Evolutionary conservation across 176 grass and related monocot species (phyloP).

Genomic region (Raddia guianensis): DNA sequence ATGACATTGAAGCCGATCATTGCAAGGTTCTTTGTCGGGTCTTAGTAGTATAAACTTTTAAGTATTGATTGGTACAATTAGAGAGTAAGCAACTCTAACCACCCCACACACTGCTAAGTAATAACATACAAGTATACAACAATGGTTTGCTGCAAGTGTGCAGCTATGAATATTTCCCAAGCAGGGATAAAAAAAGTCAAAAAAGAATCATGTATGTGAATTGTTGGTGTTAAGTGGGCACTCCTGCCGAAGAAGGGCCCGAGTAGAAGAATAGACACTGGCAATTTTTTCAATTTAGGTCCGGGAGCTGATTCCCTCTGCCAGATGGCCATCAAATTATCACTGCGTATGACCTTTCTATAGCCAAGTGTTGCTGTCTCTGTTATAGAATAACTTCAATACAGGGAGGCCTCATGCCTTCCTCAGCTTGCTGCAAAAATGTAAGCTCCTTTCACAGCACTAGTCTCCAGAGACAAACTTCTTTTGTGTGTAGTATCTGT

Average conservation of each 20-base stretch:
- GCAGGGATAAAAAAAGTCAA: constrained; percentile 39
- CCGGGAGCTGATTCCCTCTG: constrained; percentile 12
- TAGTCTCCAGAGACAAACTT: constrained; percentile 81
- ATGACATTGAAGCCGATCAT: neutral
- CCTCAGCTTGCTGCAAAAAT: constrained; percentile 42
- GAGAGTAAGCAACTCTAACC: constrained; percentile 39
- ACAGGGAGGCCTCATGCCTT: constrained; percentile 23
- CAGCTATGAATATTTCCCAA: constrained; percentile 49
- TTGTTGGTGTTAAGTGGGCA: constrained; percentile 37
- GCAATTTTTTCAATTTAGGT: constrained; percentile 25
- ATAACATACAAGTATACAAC: constrained; percentile 59
- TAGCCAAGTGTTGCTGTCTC: constrained; percentile 36
- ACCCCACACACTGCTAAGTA: constrained; percentile 42
- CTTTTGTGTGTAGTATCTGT: constrained; percentile 83
- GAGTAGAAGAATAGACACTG: constrained; percentile 34
- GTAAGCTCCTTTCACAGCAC: constrained; percentile 28
- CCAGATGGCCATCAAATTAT: constrained; percentile 40
- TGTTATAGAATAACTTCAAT: constrained; percentile 47
- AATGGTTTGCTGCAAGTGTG: constrained; percentile 35
- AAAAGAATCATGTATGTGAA: constrained; percentile 54
- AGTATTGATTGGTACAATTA: constrained; percentile 36
- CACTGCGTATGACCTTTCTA: constrained; percentile 39
- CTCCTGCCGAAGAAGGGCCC: constrained; percentile 35
- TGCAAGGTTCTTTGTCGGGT: neutral
- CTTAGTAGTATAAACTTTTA: constrained; percentile 13